These are phyloP conservation scores for Jaminaea rosea DNA, from an alignment of 1,284 basidiomycete species.

Conservation along the genomic window DNA sequence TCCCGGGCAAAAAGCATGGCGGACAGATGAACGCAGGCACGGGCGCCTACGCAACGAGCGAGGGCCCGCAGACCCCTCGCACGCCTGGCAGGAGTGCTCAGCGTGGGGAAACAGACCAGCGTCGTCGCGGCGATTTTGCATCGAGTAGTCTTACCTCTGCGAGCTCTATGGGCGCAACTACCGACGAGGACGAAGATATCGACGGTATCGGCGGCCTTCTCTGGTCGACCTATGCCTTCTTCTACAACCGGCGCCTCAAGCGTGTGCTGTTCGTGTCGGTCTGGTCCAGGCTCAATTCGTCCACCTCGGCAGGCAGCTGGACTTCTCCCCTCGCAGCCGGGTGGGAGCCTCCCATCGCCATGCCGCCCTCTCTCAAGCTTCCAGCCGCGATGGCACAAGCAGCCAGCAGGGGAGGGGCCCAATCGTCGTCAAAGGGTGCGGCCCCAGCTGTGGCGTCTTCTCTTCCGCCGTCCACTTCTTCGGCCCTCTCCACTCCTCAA, in stretches of 20 bases:
- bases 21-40: not conserved
- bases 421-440: conserved; percentile 1
- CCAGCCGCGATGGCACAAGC: not conserved
- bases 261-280: conserved; percentile 85
- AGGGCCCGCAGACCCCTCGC: conserved; percentile 30
- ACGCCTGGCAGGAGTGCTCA: conserved; percentile 51
- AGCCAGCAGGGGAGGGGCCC: not conserved
- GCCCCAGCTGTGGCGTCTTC: not conserved
- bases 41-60: not conserved
- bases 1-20: conserved; percentile 8
- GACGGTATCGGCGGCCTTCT: conserved; percentile 64
- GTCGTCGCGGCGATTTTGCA: conserved; percentile 41
- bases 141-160: not conserved
- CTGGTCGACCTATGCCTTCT: conserved; percentile 97
- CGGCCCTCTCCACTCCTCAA: not conserved
- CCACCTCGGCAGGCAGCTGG: not conserved
- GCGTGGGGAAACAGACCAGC: too few relatives aligned
- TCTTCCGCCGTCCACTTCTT: not conserved
- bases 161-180: not conserved
- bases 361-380: not conserved
- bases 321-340: conserved; percentile 3
- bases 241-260: conserved; percentile 82
- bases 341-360: not conserved
- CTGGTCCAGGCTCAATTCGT: conserved; percentile 57
- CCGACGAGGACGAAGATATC: conserved; percentile 55